phyloP scores from a whole-genome alignment of 176 grass and related monocot genomes.

The Oryza punctata region DNA sequence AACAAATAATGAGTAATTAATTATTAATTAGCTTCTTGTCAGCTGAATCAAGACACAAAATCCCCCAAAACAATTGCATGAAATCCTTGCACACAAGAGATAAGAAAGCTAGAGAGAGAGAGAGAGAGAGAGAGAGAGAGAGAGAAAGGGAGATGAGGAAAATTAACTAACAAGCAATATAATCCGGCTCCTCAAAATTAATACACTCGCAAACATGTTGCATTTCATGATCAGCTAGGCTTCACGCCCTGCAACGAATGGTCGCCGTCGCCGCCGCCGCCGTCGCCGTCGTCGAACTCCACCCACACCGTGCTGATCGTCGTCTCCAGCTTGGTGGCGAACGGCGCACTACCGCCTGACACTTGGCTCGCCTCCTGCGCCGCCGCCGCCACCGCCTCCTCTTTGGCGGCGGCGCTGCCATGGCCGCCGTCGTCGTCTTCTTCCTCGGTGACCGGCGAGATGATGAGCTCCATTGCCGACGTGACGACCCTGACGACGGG shows the following conservation, averaged over 20 bases:
- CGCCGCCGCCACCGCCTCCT: background rate
- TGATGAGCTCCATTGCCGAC: slow-evolving; percentile 42
- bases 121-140: background rate
- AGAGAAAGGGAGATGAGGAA: background rate
- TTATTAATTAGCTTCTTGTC: slow-evolving; percentile 30
- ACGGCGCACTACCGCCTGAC: background rate
- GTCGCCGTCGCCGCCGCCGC: background rate
- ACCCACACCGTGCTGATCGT: slow-evolving; percentile 95
- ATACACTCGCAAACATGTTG: slow-evolving; percentile 23
- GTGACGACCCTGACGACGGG: slow-evolving; percentile 77
- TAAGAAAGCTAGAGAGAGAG: slow-evolving; percentile 16
- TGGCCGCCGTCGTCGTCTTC: background rate
- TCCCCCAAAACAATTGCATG: slow-evolving; percentile 35
- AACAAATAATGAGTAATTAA: background rate
- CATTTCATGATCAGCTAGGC: slow-evolving; percentile 31
- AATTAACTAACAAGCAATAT: slow-evolving; percentile 19
- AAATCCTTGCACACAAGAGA: slow-evolving; percentile 43
- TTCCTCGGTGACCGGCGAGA: slow-evolving; percentile 2
- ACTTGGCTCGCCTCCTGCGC: background rate
- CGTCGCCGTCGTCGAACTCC: slow-evolving; percentile 65
- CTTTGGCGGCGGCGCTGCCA: too few relatives aligned
- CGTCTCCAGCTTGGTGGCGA: slow-evolving; percentile 66
- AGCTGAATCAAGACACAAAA: slow-evolving; percentile 42
- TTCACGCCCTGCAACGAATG: background rate
- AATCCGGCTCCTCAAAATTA: slow-evolving; percentile 41